Base-by-base conservation (phyloP, 164 flowering plant genomes). In the Litsea cubeba region DNA sequence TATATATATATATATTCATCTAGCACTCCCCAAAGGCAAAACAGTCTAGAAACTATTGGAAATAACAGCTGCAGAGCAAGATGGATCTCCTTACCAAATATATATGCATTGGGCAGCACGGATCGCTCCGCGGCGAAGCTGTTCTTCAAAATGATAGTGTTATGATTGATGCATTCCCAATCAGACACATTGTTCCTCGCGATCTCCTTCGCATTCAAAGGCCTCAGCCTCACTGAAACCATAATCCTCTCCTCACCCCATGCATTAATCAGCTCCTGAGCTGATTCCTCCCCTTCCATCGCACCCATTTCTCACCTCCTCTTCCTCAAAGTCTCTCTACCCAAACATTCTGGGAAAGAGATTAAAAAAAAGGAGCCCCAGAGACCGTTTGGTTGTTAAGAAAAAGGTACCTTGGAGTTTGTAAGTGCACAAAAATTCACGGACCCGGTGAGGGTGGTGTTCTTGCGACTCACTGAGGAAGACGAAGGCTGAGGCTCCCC, bases 91-190 rank as follows among this genome's bases (percentile, higher is more conserved):
- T 85, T 83, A 95, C 99, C 99, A 85, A 85, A 93, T 71, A 92
- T 76, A 75, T 95, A 91, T 50, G 95, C 92, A 57, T 88, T 87
- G 28, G 99, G 99, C 76, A 88, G 83, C 74, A 81, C 82, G 40
- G 96, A 92, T 8, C 98, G 90, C 78, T 93, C 99, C 10, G 46
- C 11, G 30, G 88, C 88, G 2, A 92, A 88, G 71, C 89, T 91
- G 83, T 95, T 95, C 76, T 95, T 79, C 75, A 84, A 93, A 60
- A 95, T 83, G 74, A 95, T 82, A 76, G 95, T 91, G 71, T 82
- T 87, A 25, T 90, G 90, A 71, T 89, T 94, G 82, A 94, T 93
- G 84, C 99, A 95, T 85, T 95, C 98, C 99, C 99, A 95, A 77
- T 92, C 99, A 0, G 90, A 82, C 25, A 83, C 89, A 79, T 95